A percentile compares a stretch with the other conserved stretches of the same genome.
Evolutionary conservation across 352 stramenopile species (phyloP).

Genomic region (Globisporangium apiculatum): DNA sequence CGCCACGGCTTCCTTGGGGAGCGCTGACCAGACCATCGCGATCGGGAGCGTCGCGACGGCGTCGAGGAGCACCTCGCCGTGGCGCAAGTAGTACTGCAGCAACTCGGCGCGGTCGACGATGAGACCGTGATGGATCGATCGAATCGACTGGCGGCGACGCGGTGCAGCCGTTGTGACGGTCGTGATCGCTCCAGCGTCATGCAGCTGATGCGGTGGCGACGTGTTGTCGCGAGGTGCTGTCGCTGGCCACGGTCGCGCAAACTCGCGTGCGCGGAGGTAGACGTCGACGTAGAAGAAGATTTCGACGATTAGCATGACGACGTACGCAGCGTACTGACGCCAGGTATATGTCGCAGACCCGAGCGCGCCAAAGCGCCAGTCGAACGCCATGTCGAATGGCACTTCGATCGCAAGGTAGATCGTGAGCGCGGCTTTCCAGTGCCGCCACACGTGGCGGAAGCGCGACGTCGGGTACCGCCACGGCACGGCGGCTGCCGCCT

Average conservation of each 20-base stretch:
- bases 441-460: slow-evolving; percentile 12
- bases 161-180: background rate
- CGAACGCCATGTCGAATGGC: slow-evolving; percentile 16
- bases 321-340: slow-evolving; percentile 1
- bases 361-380: slow-evolving; percentile 8
- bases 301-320: slow-evolving; percentile 8
- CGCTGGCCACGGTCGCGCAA: slow-evolving; percentile 2
- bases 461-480: slow-evolving; percentile 14
- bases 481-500: background rate
- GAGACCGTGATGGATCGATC: background rate
- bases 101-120: slow-evolving; percentile 2
- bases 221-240: background rate
- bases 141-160: background rate
- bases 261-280: slow-evolving; percentile 13
- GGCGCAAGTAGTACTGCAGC: slow-evolving; percentile 10
- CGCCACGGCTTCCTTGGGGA: slow-evolving; percentile 15
- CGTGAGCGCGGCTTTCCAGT: slow-evolving; percentile 9
- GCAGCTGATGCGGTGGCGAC: background rate
- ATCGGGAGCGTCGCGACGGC: slow-evolving; percentile 12
- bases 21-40: slow-evolving; percentile 14
- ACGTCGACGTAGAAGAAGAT: slow-evolving; percentile 19
- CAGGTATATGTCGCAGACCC: background rate
- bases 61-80: slow-evolving; percentile 12
- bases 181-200: background rate
- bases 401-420: slow-evolving; percentile 16